A percentile compares a stretch with the other conserved stretches of the same genome.
Conservation (phyloP, 345 rosid species). For the Syzygium aqueum region DNA sequence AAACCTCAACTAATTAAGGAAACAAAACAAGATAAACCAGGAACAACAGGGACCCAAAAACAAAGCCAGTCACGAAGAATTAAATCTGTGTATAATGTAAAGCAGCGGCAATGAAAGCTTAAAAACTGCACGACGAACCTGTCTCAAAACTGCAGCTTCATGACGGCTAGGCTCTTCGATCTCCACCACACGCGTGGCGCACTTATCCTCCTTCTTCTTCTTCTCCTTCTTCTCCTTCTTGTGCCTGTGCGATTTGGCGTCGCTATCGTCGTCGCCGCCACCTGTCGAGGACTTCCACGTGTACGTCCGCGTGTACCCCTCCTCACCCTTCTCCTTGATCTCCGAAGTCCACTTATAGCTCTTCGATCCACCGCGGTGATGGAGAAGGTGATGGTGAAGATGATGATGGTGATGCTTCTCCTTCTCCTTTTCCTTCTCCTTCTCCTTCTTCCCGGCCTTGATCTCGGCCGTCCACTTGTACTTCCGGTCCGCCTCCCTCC, state of each 20-base stretch:
- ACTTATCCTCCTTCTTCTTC: constrained; percentile 38
- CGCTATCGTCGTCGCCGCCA: constrained; percentile 26
- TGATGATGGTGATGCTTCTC: background rate
- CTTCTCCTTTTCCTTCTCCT: constrained; percentile 16
- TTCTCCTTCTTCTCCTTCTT: constrained; percentile 24
- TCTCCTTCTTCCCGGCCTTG: constrained; percentile 20
- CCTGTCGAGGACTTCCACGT: constrained; percentile 48
- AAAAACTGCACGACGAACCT: constrained; percentile 26
- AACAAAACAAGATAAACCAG: background rate
- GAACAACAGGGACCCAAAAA: background rate
- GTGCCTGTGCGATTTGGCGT: constrained; percentile 17
- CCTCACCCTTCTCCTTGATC: constrained; percentile 56
- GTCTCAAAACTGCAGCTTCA: constrained; percentile 41
- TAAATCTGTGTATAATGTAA: background rate
- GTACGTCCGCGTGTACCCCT: constrained; percentile 42
- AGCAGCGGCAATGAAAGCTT: too few species aligned
- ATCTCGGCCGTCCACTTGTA: constrained; percentile 67
- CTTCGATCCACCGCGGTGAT: constrained; percentile 15
- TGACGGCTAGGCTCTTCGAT: constrained; percentile 52
- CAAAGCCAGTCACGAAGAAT: background rate
- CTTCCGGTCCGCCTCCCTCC: constrained; percentile 50
- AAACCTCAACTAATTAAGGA: background rate
- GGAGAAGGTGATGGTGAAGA: background rate
- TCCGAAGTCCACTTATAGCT: constrained; percentile 72
- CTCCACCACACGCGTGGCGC: constrained; percentile 48